Evolutionary conservation across 2,329 filamentous ascomycete species (phyloP).

Genomic region (Fusarium dlaminii): DNA sequence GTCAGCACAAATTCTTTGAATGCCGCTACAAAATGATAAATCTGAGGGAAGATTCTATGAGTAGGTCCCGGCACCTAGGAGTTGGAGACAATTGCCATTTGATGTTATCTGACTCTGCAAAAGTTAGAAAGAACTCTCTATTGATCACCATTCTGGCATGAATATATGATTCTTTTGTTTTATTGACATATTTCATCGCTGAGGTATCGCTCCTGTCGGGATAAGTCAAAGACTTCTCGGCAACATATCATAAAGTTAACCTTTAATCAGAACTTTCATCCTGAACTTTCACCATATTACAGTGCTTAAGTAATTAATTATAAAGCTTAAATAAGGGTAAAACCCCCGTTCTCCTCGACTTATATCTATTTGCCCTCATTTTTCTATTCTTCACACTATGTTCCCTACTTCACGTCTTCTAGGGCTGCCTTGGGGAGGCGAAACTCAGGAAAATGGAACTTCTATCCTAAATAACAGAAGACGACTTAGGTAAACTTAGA

Average conservation of each 20-base stretch:
- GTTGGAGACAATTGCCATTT: background rate
- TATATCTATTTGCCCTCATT: background rate
- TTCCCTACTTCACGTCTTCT: too few species aligned
- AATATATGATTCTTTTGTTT: background rate
- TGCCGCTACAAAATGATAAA: background rate
- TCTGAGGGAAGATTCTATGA: background rate
- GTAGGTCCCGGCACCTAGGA: background rate
- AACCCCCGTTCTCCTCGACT: background rate
- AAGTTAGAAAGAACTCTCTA: rapidly evolving
- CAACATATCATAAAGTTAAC: background rate
- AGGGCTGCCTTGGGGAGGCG: too few species aligned
- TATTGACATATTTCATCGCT: rapidly evolving
- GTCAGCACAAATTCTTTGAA: background rate
- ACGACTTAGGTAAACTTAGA: too few species aligned
- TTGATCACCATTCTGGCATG: background rate
- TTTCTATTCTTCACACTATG: background rate
- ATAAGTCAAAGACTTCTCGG: background rate
- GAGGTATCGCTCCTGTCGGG: rapidly evolving
- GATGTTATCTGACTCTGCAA: background rate
- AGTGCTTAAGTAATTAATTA: background rate
- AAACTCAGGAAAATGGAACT: too few species aligned
- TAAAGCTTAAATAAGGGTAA: background rate
- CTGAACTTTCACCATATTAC: background rate
- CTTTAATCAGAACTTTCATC: background rate
- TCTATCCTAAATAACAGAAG: too few species aligned